These are phyloP conservation scores for Fusarium xylarioides DNA, from an alignment of 2,329 filamentous ascomycete species.

Conservation along the genomic window DNA sequence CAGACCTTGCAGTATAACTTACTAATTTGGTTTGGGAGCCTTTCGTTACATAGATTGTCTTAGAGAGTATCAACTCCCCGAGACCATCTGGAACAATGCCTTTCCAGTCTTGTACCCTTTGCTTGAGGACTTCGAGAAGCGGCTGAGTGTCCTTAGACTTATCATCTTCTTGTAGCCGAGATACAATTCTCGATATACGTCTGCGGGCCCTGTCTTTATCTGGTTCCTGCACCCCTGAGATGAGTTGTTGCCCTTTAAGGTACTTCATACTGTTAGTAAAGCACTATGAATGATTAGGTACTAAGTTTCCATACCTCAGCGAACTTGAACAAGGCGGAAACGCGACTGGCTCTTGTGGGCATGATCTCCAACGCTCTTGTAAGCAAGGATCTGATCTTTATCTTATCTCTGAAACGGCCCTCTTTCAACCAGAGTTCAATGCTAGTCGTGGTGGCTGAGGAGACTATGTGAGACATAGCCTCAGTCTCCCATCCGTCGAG, in stretches of 20 bases:
- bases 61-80: neutral
- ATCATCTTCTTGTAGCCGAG: neutral
- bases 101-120: neutral
- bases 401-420: neutral
- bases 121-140: accelerated
- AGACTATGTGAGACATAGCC: too few relatives aligned
- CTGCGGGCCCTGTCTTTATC: neutral
- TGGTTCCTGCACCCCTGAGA: too few relatives aligned
- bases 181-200: accelerated
- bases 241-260: neutral
- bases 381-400: neutral
- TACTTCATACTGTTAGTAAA: neutral
- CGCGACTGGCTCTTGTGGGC: neutral
- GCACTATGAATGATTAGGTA: too few relatives aligned
- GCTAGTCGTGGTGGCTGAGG: too few relatives aligned
- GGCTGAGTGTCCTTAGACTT: accelerated
- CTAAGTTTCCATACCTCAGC: neutral
- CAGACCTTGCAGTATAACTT: too few relatives aligned
- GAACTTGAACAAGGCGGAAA: neutral
- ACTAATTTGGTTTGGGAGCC: neutral
- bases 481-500: too few relatives aligned
- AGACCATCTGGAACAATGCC: neutral
- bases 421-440: neutral
- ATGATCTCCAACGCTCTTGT: neutral
- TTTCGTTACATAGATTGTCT: neutral